Conservation (phyloP, 2,329 filamentous ascomycete genomes). For the Pseudogymnoascus sp. region DNA sequence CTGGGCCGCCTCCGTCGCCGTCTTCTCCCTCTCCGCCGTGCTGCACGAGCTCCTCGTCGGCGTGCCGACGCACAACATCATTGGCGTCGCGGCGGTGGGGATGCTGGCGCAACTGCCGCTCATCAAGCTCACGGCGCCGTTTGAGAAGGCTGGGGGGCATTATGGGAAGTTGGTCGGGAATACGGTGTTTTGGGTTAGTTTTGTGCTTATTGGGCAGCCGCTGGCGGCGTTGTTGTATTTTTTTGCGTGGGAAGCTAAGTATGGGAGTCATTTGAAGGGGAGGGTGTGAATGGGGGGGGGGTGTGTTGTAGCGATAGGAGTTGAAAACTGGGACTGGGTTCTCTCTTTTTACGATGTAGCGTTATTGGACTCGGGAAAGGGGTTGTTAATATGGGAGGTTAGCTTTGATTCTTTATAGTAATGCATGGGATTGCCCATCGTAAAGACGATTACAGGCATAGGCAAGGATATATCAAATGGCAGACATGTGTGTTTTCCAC, state of each 20-base stretch:
- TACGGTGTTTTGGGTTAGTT: slow-evolving; percentile 91
- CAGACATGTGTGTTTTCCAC: neutral
- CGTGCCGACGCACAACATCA: slow-evolving; percentile 87
- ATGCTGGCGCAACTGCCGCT: slow-evolving; percentile 92
- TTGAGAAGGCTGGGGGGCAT: slow-evolving; percentile 70
- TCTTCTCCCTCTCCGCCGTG: slow-evolving; percentile 82
- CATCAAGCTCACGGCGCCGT: slow-evolving; percentile 68
- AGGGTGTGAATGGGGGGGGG: neutral
- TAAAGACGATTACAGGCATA: neutral
- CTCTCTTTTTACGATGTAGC: neutral
- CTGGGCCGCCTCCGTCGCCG: slow-evolving; percentile 62
- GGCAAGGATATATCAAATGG: neutral
- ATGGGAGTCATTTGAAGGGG: slow-evolving; percentile 50
- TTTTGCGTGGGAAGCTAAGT: slow-evolving; percentile 97
- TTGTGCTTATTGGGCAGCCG: slow-evolving; percentile 91
- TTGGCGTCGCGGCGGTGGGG: slow-evolving; percentile 87
- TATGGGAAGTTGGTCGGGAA: slow-evolving; percentile 79
- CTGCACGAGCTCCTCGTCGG: slow-evolving; percentile 90
- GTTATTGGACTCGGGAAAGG: neutral
- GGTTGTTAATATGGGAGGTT: neutral
- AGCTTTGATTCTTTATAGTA: neutral
- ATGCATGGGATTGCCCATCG: neutral
- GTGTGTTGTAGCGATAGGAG: neutral
- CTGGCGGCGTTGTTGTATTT: slow-evolving; percentile 90
- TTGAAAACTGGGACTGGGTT: neutral